These are phyloP conservation scores for Fusarium tuaranense DNA, from an alignment of 2,329 filamentous ascomycete genomes.

Conservation along the genomic window DNA sequence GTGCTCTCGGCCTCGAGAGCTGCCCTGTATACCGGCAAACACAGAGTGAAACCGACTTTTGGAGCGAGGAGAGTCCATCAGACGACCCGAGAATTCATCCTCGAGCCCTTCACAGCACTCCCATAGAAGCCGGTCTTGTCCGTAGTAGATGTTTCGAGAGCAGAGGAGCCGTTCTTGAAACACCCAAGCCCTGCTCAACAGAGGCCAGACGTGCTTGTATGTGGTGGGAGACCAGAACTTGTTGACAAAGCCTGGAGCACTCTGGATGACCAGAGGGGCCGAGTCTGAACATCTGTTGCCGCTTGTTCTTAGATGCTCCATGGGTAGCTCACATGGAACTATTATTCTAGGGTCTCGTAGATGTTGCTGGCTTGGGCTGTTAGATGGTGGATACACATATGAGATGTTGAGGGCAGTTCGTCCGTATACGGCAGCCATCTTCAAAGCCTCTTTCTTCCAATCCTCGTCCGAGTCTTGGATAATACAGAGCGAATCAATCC, in stretches of 20 bases:
- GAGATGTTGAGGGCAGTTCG: background rate
- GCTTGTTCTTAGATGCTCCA: background rate
- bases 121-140: constrained; percentile 5
- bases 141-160: constrained; percentile 16
- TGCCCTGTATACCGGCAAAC: constrained; percentile 5
- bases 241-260: background rate
- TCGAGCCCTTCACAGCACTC: constrained; percentile 15
- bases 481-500: background rate
- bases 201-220: background rate
- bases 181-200: background rate
- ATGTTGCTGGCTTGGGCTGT: background rate
- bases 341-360: background rate
- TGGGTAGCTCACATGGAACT: background rate
- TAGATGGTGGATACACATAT: background rate
- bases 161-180: background rate
- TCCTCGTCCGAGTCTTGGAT: background rate
- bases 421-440: background rate
- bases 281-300: too few relatives aligned
- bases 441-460: constrained; percentile 1
- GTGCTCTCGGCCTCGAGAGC: background rate
- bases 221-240: background rate
- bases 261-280: background rate
- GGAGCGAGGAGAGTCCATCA: background rate
- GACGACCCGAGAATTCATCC: constrained; percentile 7
- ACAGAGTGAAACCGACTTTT: constrained; percentile 12